These are phyloP conservation scores for Schwanniomyces sp. DNA, from an alignment of 805 yeast genomes.

Conservation along the genomic window DNA sequence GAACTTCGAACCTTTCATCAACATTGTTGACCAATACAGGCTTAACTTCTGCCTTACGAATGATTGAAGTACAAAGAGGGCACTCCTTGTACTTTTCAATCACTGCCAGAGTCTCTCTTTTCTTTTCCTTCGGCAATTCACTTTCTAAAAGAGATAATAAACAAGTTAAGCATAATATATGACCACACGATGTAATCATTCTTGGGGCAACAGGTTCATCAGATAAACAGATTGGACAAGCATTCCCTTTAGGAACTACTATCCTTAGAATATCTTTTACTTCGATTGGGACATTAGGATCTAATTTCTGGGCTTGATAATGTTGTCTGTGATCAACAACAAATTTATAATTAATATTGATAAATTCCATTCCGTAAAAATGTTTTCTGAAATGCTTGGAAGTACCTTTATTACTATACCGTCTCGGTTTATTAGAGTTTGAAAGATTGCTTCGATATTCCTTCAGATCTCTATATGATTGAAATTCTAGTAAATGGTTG, in stretches of 20 bases:
- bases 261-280: slow-evolving; percentile 65
- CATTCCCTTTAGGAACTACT: slow-evolving; percentile 68
- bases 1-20: slow-evolving; percentile 58
- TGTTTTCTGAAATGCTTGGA: slow-evolving; percentile 31
- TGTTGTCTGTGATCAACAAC: slow-evolving; percentile 66
- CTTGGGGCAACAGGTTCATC: slow-evolving; percentile 89
- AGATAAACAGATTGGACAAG: slow-evolving; percentile 89
- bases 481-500: slow-evolving; percentile 65
- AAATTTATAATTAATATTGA: slow-evolving; percentile 83
- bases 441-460: slow-evolving; percentile 25
- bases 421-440: slow-evolving; percentile 9
- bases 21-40: slow-evolving; percentile 58
- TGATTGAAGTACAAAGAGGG: slow-evolving; percentile 70
- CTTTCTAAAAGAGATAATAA: slow-evolving; percentile 68
- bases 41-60: slow-evolving; percentile 53
- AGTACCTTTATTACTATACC: slow-evolving; percentile 8
- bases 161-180: slow-evolving; percentile 83
- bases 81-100: slow-evolving; percentile 63
- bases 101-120: slow-evolving; percentile 33
- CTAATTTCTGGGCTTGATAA: slow-evolving; percentile 57
- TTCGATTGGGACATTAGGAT: slow-evolving; percentile 75
- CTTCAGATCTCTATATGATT: slow-evolving; percentile 39
- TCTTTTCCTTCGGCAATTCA: slow-evolving; percentile 39
- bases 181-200: slow-evolving; percentile 91
- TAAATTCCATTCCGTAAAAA: slow-evolving; percentile 63